A percentile compares a stretch with the other conserved stretches of the same genome.
phyloP scores from a whole-genome alignment of 441 rosid genomes.

The Gossypium aridum region DNA sequence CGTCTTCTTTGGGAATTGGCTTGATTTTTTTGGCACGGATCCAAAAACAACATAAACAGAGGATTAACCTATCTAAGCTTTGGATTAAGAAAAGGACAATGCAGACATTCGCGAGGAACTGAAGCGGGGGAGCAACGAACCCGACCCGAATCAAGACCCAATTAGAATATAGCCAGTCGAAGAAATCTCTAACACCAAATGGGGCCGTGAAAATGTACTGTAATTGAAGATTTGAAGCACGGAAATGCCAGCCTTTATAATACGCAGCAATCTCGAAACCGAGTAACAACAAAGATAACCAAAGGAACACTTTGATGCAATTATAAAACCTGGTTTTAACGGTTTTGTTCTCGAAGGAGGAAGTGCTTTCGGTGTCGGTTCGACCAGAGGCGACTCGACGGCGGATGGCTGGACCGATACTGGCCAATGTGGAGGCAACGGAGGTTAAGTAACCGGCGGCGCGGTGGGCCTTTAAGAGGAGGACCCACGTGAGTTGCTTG shows the following conservation, averaged over 20 bases:
- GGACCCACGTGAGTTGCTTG: slow-evolving; percentile 92
- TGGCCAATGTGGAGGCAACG: slow-evolving; percentile 54
- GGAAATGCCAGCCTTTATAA: slow-evolving; percentile 77
- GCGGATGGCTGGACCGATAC: slow-evolving; percentile 53
- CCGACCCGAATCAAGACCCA: slow-evolving; percentile 79
- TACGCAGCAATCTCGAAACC: slow-evolving; percentile 68
- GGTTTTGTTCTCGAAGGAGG: slow-evolving; percentile 33
- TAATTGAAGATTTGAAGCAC: slow-evolving; percentile 46
- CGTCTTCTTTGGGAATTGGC: slow-evolving; percentile 46
- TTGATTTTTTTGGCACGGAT: slow-evolving; percentile 68
- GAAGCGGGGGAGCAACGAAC: slow-evolving; percentile 85
- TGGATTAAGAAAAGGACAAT: slow-evolving; percentile 77
- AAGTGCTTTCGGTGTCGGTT: slow-evolving; percentile 35
- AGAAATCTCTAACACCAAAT: slow-evolving; percentile 43
- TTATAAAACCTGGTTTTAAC: slow-evolving; percentile 49
- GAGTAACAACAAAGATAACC: slow-evolving; percentile 54
- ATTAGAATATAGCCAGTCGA: slow-evolving; percentile 53
- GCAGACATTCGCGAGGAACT: slow-evolving; percentile 73
- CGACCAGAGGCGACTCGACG: slow-evolving; percentile 68
- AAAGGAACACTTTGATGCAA: slow-evolving; percentile 57
- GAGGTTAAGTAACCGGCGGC: slow-evolving; percentile 91
- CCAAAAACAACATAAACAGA: slow-evolving; percentile 88
- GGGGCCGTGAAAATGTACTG: slow-evolving; percentile 42
- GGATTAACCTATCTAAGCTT: slow-evolving; percentile 70
- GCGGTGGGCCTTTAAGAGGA: slow-evolving; percentile 79